Evolutionary conservation across 2,329 filamentous ascomycete species (phyloP).

Genomic region (Keithomyces neogunnii): DNA sequence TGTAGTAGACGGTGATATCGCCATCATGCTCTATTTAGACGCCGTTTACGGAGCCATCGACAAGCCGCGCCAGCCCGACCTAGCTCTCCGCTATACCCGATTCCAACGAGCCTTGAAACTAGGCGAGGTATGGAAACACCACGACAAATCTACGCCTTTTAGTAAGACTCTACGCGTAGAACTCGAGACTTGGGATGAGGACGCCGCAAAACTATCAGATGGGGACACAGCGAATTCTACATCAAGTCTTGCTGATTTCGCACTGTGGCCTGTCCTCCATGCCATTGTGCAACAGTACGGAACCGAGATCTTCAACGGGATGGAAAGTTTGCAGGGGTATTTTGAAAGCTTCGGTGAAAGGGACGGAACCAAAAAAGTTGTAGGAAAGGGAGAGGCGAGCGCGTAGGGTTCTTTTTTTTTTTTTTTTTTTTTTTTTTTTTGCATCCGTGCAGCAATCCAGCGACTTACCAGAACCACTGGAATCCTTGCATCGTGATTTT

Average conservation of each 20-base stretch:
- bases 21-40: constrained; percentile 54
- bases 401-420: no score
- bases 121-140: constrained; percentile 14
- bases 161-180: constrained; percentile 19
- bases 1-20: constrained; percentile 38
- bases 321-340: constrained; percentile 26
- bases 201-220: constrained; percentile 12
- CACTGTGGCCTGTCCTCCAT: constrained; percentile 47
- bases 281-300: constrained; percentile 30
- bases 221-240: background rate
- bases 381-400: constrained; percentile 8
- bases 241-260: constrained; percentile 36
- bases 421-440: no score
- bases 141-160: background rate
- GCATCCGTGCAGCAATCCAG: no score
- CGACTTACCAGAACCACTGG: no score
- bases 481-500: no score
- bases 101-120: constrained; percentile 33
- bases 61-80: constrained; percentile 16
- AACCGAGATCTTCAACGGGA: constrained; percentile 19
- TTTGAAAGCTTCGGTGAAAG: constrained; percentile 22
- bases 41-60: constrained; percentile 33
- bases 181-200: constrained; percentile 32
- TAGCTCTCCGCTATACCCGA: constrained; percentile 29
- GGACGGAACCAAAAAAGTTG: constrained; percentile 14